Conservation (phyloP, 768 basidiomycete genomes). For the Amanita rimosa region DNA sequence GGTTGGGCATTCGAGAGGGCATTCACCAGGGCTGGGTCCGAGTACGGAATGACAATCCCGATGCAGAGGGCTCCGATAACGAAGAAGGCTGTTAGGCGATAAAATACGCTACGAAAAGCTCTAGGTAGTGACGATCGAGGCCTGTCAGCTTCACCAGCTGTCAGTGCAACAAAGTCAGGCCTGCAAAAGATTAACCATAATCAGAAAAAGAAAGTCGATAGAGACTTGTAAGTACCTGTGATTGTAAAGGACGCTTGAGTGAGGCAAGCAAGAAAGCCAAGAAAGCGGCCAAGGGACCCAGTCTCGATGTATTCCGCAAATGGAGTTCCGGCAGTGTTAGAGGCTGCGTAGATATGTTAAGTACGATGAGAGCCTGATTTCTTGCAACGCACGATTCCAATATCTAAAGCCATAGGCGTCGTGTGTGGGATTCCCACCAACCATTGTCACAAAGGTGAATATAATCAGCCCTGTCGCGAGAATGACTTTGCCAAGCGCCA, state of each 20-base stretch:
- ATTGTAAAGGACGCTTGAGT: constrained; percentile 54
- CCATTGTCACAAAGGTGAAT: constrained; percentile 51
- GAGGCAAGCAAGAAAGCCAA: constrained; percentile 53
- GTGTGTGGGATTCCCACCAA: constrained; percentile 44
- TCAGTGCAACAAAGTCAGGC: constrained; percentile 44
- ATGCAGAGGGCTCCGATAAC: constrained; percentile 59
- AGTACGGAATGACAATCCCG: constrained; percentile 71
- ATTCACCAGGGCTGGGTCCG: constrained; percentile 43
- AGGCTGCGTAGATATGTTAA: constrained; percentile 16
- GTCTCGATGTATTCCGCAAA: constrained; percentile 44
- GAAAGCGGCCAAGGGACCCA: constrained; percentile 46
- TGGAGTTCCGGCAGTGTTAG: constrained; percentile 36
- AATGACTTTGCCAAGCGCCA: constrained; percentile 38
- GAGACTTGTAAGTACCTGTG: constrained; percentile 25
- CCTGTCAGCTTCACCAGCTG: constrained; percentile 62
- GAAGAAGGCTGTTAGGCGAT: constrained; percentile 72
- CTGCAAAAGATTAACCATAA: constrained; percentile 11
- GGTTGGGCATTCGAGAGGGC: constrained; percentile 46
- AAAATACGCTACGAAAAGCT: constrained; percentile 70
- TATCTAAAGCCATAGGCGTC: constrained; percentile 45
- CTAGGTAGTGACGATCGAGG: constrained; percentile 62
- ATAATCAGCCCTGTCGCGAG: constrained; percentile 34
- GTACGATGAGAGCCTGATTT: not conserved
- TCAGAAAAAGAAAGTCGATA: too few relatives aligned
- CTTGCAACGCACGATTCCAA: constrained; percentile 31